Evolutionary conservation across 441 rosid species (phyloP).

Genomic region (Euphorbia corollata): DNA sequence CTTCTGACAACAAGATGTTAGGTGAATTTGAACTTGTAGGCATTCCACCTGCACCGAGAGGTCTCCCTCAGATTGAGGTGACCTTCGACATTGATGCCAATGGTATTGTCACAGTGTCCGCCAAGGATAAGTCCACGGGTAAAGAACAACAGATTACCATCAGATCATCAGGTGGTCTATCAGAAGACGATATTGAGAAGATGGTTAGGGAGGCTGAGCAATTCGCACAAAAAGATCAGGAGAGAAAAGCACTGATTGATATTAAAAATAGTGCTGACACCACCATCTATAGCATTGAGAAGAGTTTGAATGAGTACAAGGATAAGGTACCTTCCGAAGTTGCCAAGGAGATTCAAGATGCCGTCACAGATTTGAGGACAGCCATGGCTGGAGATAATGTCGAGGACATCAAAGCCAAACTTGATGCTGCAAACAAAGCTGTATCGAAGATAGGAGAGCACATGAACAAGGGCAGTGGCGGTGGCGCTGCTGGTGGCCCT

Average conservation of each 20-base stretch:
- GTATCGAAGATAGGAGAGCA: slow-evolving; percentile 89
- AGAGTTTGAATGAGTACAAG: slow-evolving; percentile 71
- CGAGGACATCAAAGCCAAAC: slow-evolving; percentile 68
- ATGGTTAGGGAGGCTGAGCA: slow-evolving; percentile 90
- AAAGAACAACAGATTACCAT: slow-evolving; percentile 95
- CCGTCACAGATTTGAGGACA: slow-evolving; percentile 52
- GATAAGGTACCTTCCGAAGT: slow-evolving; percentile 74
- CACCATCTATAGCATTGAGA: slow-evolving; percentile 74
- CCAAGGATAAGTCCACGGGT: slow-evolving; percentile 85
- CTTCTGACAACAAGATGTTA: slow-evolving; percentile 70
- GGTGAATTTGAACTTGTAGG: slow-evolving; percentile 92
- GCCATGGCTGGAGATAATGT: slow-evolving; percentile 54
- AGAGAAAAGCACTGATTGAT: slow-evolving; percentile 69
- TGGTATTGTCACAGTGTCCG: slow-evolving; percentile 90
- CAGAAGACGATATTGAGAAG: slow-evolving; percentile 83
- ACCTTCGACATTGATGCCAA: slow-evolving; percentile 94
- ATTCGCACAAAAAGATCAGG: slow-evolving; percentile 77
- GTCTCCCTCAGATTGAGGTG: slow-evolving; percentile 88
- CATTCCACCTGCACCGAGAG: slow-evolving; percentile 87
- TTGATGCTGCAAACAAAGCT: slow-evolving; percentile 76
- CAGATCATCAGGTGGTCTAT: slow-evolving; percentile 85
- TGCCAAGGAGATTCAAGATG: slow-evolving; percentile 69
- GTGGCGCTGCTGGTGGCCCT: slow-evolving; percentile 50
- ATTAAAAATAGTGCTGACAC: slow-evolving; percentile 74
- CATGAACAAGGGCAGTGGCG: slow-evolving; percentile 57